Evolutionary conservation across 176 grass and related monocot species (phyloP), one percentile per base, ranked within the genome.

Genomic region (Urochloa ruziziensis): DNA sequence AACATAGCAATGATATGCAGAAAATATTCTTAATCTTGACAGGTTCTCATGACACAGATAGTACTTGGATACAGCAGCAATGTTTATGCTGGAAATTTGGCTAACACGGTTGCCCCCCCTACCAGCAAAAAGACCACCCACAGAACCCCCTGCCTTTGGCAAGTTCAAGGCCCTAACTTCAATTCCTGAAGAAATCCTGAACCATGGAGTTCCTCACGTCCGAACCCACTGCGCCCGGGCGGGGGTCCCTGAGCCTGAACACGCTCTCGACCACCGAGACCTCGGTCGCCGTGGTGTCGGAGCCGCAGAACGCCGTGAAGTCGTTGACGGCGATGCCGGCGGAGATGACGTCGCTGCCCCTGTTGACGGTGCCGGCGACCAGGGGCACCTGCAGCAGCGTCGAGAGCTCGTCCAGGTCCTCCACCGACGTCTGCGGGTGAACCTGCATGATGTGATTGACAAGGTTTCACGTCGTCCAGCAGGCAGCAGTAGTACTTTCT

Each of bases 311-410:
- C 24, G 85, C 96, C 11, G 91, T 85, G 91, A 93, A 92, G 74
- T 99, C 93, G 16, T 96, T 98, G 15, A 89, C 87, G 5, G 87
- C 90, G 80, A 98, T 90, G 62, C 91, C 89, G 19, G 85, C 89
- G 3, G 89, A 90, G n/a, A 94, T 44, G 23, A 93, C 93, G 24
- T 90, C 89, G 46, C 96, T 92, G 12, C 93, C 96, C 58, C 93
- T 76, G 87, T 98, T 98, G 46, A 98, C 52, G 7, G 91, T 94
- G 47, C 91, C 89, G 11, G 89, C 91, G 13, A 92, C 89, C n/a
- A 98, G 85, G 5, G 96, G 96, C 62, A 98, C 91, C 90, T 98
- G 87, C 61, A 96, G 91, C 76, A 98, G 93, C 19, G 93, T 98
- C 11, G 91, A 98, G 4, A 95, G 91, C 72, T 98, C 96, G 23